Base-by-base conservation (phyloP, 176 grass and related monocot genomes). In the Cymbopogon citratus region DNA sequence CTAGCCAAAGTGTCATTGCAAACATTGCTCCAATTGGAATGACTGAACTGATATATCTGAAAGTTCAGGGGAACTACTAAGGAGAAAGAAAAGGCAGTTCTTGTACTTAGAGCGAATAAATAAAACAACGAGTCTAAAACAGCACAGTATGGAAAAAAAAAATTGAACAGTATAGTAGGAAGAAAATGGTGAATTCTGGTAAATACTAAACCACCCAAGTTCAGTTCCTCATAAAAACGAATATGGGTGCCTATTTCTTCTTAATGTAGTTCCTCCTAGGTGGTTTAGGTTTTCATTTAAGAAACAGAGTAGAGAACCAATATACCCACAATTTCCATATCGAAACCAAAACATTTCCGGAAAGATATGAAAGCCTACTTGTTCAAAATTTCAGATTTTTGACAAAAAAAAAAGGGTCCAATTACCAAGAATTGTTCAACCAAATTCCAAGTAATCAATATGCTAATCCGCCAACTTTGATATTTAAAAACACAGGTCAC, bases 11-110 rank as follows among this genome's bases (percentile, higher is more conserved):
- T 56, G 96, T 99, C 92, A 99, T 93, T 72, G 96, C 96, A 83
- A 99, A 99, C 96, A 99, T 99, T 40, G 91, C 92, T 82, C 92
- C 96, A 77, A 99, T 99, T 85, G 96, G 96, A 73, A 95, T 87
- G 59, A 99, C 96, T 68, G 96, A 99, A 81, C 82, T 93, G 64
- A 91, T 80, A 81, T 99, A 99, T 93, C 96, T 99, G 96, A 84
- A 89, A 91, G 43, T 48, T 61, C 73, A 79, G 12, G 12, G 27
- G 60, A 61, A 31, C 23, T 79, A 33, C 54, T 82, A 51, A 79
- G 79, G 31, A 6, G 56, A 24, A 66, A 1, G 25, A 28, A 71
- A 1, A 44, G 49, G 28, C 36, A 78, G 12, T 65, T 66, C 66
- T 23, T 14, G 21, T 45, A 72, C 21, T 31, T 41, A 43, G 4